Conservation (phyloP, 2,329 filamentous ascomycete genomes). For the Apiospora sp. region DNA sequence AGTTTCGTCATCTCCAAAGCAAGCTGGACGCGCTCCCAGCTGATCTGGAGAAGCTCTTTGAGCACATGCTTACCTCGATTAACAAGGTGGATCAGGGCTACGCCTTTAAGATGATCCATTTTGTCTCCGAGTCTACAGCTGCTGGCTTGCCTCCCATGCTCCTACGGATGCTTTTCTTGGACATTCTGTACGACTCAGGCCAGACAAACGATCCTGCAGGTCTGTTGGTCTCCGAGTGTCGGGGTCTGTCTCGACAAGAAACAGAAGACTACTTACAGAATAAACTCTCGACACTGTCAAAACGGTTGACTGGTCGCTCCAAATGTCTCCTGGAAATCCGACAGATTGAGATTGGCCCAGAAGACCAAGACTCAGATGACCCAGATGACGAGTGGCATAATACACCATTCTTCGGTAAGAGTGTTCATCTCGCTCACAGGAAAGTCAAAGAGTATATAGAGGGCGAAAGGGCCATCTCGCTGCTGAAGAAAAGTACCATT, state of each 20-base stretch:
- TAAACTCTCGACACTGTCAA: not conserved
- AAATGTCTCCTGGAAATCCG: not conserved
- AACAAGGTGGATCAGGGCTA: not conserved
- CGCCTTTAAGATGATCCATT: not conserved
- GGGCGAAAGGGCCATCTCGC: not conserved
- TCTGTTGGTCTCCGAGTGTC: not conserved
- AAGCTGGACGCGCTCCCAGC: not conserved
- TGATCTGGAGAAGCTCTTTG: not conserved
- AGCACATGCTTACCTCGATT: not conserved
- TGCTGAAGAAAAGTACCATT: not conserved
- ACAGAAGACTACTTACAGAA: not conserved
- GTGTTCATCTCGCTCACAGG: not conserved
- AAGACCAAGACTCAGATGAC: not conserved
- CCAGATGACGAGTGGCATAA: no score
- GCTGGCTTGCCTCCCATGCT: no score
- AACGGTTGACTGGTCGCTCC: not conserved
- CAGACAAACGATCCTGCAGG: not conserved
- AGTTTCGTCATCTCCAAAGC: not conserved
- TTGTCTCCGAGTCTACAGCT: not conserved
- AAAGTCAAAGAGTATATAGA: conserved; percentile 1
- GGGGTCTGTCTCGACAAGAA: not conserved
- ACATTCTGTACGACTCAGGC: not conserved
- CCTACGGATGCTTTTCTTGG: not conserved
- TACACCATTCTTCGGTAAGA: not conserved
- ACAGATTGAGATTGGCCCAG: not conserved